Percentiles rank a stretch among this genome's conserved stretches.
Conservation (phyloP, 306 rosid genomes). For the Prunus davidiana region DNA sequence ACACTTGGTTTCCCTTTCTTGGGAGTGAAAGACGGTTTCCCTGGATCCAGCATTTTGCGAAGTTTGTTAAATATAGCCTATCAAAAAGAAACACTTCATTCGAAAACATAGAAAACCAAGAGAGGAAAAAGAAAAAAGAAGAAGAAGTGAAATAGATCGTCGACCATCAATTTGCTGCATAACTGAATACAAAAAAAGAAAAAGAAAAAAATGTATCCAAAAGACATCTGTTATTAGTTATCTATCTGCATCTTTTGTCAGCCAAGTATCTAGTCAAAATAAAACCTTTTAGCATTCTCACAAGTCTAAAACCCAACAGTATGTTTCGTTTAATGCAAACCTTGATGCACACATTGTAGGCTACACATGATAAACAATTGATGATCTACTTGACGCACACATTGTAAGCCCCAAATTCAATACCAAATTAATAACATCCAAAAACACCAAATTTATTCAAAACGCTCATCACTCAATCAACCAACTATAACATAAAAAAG, state of each 20-base stretch:
- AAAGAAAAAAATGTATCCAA: constrained; percentile 8
- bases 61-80: constrained; percentile 88
- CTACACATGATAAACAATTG: too few species aligned
- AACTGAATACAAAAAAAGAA: too few species aligned
- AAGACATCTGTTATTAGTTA: not conserved
- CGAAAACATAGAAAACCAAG: constrained; percentile 26
- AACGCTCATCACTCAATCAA: not conserved
- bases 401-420: not conserved
- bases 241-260: too few species aligned
- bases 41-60: constrained; percentile 88
- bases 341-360: not conserved
- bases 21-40: constrained; percentile 80
- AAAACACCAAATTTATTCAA: not conserved
- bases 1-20: constrained; percentile 76
- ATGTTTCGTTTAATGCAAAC: not conserved
- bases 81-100: constrained; percentile 18
- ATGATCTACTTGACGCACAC: too few species aligned
- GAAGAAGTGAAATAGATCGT: too few species aligned
- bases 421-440: not conserved
- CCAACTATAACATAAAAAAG: not conserved
- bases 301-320: not conserved
- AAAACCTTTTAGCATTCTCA: not conserved
- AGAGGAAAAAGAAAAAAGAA: constrained; percentile 23
- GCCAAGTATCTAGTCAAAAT: not conserved
- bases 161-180: too few species aligned